Conservation (phyloP, 1,284 basidiomycete species). For the Gomphus sp. region DNA sequence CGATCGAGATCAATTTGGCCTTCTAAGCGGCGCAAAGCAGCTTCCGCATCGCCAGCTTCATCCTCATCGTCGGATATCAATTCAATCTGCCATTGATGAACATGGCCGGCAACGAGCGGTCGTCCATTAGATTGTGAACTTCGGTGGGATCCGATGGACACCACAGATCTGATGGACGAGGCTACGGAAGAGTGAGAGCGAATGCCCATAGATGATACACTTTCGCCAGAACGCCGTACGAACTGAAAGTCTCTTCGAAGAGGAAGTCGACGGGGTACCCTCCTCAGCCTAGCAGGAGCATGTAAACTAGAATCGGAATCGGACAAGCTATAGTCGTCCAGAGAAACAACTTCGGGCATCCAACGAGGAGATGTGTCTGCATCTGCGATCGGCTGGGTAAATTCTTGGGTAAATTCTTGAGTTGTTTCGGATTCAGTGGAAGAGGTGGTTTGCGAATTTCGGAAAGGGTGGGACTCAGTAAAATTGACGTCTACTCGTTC, state of each 20-base stretch:
- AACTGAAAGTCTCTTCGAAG: constrained; percentile 71
- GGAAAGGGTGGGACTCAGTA: background rate
- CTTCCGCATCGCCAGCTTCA: constrained; percentile 64
- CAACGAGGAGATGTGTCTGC: constrained; percentile 17
- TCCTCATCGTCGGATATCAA: constrained; percentile 69
- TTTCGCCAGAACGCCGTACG: constrained; percentile 53
- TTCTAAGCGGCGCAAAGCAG: constrained; percentile 68
- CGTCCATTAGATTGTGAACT: background rate
- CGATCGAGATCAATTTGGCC: constrained; percentile 71
- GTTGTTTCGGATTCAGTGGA: background rate
- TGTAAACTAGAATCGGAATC: constrained; percentile 13
- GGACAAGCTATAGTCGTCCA: constrained; percentile 16
- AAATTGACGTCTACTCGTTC: background rate
- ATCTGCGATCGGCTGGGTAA: background rate
- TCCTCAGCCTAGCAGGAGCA: constrained; percentile 20
- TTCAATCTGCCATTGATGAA: constrained; percentile 61
- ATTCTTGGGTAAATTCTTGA: background rate
- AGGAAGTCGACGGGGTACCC: constrained; percentile 49
- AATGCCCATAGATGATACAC: constrained; percentile 69
- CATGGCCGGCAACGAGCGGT: constrained; percentile 2
- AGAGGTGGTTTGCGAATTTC: background rate
- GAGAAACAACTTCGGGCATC: constrained; percentile 14
- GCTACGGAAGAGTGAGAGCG: constrained; percentile 46
- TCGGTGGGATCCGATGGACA: background rate
- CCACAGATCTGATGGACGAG: constrained; percentile 18